These are phyloP conservation scores for Cucurbita ficifolia DNA, from an alignment of 306 rosid genomes.

Conservation along the genomic window DNA sequence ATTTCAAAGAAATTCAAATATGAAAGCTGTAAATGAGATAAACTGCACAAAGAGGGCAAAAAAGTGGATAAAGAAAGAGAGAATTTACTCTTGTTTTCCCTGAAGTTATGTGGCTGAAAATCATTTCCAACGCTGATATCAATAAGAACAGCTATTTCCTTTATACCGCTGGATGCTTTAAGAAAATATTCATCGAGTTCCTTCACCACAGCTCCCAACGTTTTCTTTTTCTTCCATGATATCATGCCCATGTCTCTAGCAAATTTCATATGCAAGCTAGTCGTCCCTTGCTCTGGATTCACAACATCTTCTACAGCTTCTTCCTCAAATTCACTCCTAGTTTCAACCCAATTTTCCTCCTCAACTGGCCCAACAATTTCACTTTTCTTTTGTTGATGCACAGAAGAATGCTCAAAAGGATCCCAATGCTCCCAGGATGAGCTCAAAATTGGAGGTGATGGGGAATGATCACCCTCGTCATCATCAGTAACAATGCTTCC, in stretches of 20 bases:
- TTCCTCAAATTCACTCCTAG: slow-evolving; percentile 52
- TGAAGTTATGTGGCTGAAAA: slow-evolving; percentile 31
- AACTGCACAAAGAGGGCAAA: neutral
- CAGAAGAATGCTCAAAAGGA: slow-evolving; percentile 12
- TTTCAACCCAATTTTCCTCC: slow-evolving; percentile 73
- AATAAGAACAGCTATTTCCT: slow-evolving; percentile 71
- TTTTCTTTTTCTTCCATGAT: slow-evolving; percentile 35
- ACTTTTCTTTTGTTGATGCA: neutral
- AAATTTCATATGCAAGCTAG: slow-evolving; percentile 24
- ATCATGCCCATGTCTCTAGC: slow-evolving; percentile 18
- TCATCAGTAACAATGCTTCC: slow-evolving; percentile 25
- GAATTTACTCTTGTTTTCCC: slow-evolving; percentile 33
- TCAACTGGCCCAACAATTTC: slow-evolving; percentile 31
- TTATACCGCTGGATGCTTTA: slow-evolving; percentile 59
- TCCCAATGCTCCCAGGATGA: slow-evolving; percentile 15
- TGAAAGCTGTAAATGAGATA: neutral
- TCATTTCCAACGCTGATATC: slow-evolving; percentile 42
- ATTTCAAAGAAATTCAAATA: neutral
- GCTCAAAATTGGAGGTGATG: slow-evolving; percentile 11
- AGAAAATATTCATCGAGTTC: slow-evolving; percentile 77
- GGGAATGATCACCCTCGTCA: slow-evolving; percentile 7
- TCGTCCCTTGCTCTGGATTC: slow-evolving; percentile 19
- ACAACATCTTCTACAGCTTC: slow-evolving; percentile 27
- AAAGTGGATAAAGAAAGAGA: neutral
- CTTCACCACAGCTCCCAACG: slow-evolving; percentile 48